phyloP scores from a whole-genome alignment of 2,329 filamentous ascomycete species.

The Neopestalotiopsis sp. region DNA sequence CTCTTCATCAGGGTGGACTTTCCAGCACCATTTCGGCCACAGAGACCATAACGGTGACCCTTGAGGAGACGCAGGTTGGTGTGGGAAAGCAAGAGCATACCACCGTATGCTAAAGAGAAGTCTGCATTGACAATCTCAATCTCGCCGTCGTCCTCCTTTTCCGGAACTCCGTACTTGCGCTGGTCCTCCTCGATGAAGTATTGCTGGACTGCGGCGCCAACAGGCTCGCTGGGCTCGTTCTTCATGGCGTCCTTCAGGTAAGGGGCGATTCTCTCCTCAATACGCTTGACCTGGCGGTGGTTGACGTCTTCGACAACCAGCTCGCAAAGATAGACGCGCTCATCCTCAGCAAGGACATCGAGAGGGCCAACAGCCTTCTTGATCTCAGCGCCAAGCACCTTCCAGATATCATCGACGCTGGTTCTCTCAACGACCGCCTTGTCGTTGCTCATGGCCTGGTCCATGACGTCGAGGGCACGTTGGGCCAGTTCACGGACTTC shows the following conservation, averaged over 20 bases:
- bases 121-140: slow-evolving; percentile 96
- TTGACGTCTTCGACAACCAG: slow-evolving; percentile 91
- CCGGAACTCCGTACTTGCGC: slow-evolving; percentile 82
- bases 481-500: slow-evolving; percentile 92
- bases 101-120: slow-evolving; percentile 96
- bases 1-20: slow-evolving; percentile 99
- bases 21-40: slow-evolving; percentile 94
- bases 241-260: slow-evolving; percentile 78
- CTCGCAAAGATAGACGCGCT: slow-evolving; percentile 76
- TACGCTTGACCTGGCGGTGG: slow-evolving; percentile 76
- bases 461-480: slow-evolving; percentile 82
- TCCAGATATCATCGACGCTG: slow-evolving; percentile 74
- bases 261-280: slow-evolving; percentile 70
- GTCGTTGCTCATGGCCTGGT: slow-evolving; percentile 86
- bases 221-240: slow-evolving; percentile 61
- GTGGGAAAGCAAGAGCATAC: slow-evolving; percentile 95
- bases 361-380: slow-evolving; percentile 70
- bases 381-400: slow-evolving; percentile 76
- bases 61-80: slow-evolving; percentile 94
- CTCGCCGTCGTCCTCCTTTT: slow-evolving; percentile 90
- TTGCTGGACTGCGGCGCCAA: slow-evolving; percentile 76
- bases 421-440: slow-evolving; percentile 70
- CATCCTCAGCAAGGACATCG: slow-evolving; percentile 64
- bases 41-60: slow-evolving; percentile 96
- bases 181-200: slow-evolving; percentile 84